Conservation (phyloP, 257 asterid genomes). For the Solanum habrochaites region DNA sequence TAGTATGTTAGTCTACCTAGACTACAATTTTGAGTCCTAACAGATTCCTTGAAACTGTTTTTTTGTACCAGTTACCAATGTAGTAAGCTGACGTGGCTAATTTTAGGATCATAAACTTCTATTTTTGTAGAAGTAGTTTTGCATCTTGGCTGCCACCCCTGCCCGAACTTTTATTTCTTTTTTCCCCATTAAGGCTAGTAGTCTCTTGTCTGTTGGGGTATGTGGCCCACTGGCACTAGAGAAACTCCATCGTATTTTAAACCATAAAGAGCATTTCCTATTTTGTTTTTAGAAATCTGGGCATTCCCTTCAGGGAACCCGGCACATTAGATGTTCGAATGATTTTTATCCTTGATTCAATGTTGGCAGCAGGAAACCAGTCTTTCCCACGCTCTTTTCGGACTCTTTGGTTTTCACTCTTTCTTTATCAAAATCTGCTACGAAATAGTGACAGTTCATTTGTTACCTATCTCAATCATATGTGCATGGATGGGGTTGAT, state of each 20-base stretch:
- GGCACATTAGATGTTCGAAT: neutral
- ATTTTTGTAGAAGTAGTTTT: neutral
- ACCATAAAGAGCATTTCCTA: neutral
- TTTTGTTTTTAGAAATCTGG: neutral
- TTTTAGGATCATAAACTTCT: neutral
- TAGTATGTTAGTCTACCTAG: neutral
- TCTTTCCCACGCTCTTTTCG: neutral
- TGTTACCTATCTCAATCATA: neutral
- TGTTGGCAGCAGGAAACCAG: neutral
- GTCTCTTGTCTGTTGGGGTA: neutral
- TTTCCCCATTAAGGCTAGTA: neutral
- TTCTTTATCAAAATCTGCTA: neutral
- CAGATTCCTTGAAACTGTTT: neutral
- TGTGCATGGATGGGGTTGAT: neutral
- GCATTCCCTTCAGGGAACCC: neutral
- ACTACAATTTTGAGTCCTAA: neutral
- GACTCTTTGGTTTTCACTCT: neutral
- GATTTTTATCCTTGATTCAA: neutral
- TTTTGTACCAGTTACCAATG: neutral
- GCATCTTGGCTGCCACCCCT: neutral
- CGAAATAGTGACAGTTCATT: neutral
- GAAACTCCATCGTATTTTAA: neutral
- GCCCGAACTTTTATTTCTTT: neutral
- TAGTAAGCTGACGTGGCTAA: neutral
- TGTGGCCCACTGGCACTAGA: neutral